Conservation (phyloP, 1,139 yeast genomes). For the Candida neerlandica region DNA sequence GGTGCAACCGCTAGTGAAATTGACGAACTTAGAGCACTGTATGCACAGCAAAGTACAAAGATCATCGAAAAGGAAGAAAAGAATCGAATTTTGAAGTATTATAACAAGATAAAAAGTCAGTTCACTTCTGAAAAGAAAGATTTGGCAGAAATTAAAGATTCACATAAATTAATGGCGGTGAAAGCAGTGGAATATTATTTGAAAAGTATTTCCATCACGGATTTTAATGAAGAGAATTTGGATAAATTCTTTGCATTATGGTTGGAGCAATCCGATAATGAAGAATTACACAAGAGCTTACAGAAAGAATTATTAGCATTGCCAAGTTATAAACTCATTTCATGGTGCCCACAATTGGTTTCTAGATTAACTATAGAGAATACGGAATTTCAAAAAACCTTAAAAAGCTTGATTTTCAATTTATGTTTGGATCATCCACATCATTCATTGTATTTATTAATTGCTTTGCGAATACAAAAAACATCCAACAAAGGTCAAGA, state of each 20-base stretch:
- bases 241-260: slow-evolving; percentile 87
- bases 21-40: slow-evolving; percentile 48
- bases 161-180: slow-evolving; percentile 47
- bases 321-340: slow-evolving; percentile 63
- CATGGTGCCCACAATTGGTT: slow-evolving; percentile 84
- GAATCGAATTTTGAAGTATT: slow-evolving; percentile 53
- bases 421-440: slow-evolving; percentile 70
- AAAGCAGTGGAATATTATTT: slow-evolving; percentile 66
- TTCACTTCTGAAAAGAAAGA: slow-evolving; percentile 53
- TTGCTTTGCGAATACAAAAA: slow-evolving; percentile 56
- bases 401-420: slow-evolving; percentile 52
- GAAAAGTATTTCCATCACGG: slow-evolving; percentile 49
- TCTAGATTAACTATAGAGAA: slow-evolving; percentile 63
- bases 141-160: slow-evolving; percentile 37
- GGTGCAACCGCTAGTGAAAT: slow-evolving; percentile 45
- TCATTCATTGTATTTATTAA: slow-evolving; percentile 71
- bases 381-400: slow-evolving; percentile 54
- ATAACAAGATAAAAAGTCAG: slow-evolving; percentile 49
- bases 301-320: slow-evolving; percentile 37
- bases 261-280: slow-evolving; percentile 62
- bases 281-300: slow-evolving; percentile 38
- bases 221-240: slow-evolving; percentile 57
- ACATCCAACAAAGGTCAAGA: slow-evolving; percentile 28
- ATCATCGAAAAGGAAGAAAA: slow-evolving; percentile 37
- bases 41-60: slow-evolving; percentile 16